Base-by-base conservation (phyloP, 345 rosid species). In the Conringia planisiliqua region DNA sequence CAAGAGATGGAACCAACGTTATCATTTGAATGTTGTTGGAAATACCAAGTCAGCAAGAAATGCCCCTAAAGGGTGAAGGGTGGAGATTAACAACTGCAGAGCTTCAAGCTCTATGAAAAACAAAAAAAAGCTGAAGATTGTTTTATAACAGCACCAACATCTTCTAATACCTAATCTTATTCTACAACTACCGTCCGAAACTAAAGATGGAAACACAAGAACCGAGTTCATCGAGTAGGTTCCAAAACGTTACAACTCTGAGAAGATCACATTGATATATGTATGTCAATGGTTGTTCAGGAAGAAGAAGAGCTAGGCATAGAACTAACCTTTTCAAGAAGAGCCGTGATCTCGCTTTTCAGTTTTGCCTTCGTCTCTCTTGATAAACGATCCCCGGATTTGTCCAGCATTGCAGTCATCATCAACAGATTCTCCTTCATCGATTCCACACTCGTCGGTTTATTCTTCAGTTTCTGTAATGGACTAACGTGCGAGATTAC, bases 361-460 rank as follows among this genome's bases (percentile, higher is more conserved):
- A 94, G 68, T 70, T 88, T 88, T 20, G 82, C 88, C 81, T 75
- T 91, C 58, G 84, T 90, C 81, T 90, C 97, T 0, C 87, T 88
- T 20, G 97, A 87, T 64, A 91, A 85, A 78, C 81, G 80, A 77
- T 94, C 86, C 40, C 98, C 98, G 0, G 96, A 83, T 63, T 88
- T 81, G 83, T 87, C 85, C 78, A 94, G 84, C 97, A 89, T 90
- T 39, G 86, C 77, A 12, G 93, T 91, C 97, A 94, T 91, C 88
- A 86, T 90, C 87, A 87, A 89, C 52, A 94, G 86, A 80, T 94
- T 91, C 75, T 87, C 83, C 82, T 83, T 83, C 71, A 94, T 94
- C 20, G 86, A 71, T 68, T 94, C 89, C 56, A 94, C 76, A 48
- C 63, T 67, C 8, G 87, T 88, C 7, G 90, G 95, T 22, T 78